Evolutionary conservation across 331 rosid species (phyloP), one percentile per base, ranked within the genome.

Genomic region (Dryas integrifolia): DNA sequence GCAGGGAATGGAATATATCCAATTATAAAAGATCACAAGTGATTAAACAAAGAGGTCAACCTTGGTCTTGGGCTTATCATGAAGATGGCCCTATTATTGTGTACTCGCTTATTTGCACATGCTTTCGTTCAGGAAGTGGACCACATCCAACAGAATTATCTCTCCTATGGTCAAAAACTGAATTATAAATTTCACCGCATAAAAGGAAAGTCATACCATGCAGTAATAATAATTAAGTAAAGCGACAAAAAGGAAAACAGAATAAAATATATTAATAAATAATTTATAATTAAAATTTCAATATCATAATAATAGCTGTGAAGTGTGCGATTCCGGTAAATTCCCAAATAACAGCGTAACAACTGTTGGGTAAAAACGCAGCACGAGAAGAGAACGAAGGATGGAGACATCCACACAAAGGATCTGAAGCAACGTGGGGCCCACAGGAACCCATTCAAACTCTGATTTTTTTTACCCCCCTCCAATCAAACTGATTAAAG

Each of bases 391-490:
- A 5, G 67, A 61, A 40, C 35, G 0, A 30, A 30, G 35, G 35
- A 30, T 30, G 8, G 49, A 62, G 14, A 41, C 67, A 63, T 63
- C 35, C 50, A 41, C 16, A 49, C 67, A 63, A 50, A 63, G 50
- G 48, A 8, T 63, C 67, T 12, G 43, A 57, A 8, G 44, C 6
- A 1, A 44, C 4, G 10, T 1, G 48, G 40, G 44, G 39, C 43
- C 38, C 24, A 9, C 0, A 0, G 1, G 66, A 6, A 6, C 16
- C 58, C 30, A 47, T 57, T n/a, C 16, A n/a, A 9, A 5, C 35
- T 26, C 45, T 3, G 39, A 45, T 24, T 71, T 43, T 58, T 44
- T 8, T 30, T 30, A 30, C 35, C 35, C 35, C 65, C 8, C 74
- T 13, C 44, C 18, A 6, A 53, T 7, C 64, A 14, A 26, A 58